Conservation (phyloP, 2,329 filamentous ascomycete species). For the Arthrobotrys pseudoclavata region DNA sequence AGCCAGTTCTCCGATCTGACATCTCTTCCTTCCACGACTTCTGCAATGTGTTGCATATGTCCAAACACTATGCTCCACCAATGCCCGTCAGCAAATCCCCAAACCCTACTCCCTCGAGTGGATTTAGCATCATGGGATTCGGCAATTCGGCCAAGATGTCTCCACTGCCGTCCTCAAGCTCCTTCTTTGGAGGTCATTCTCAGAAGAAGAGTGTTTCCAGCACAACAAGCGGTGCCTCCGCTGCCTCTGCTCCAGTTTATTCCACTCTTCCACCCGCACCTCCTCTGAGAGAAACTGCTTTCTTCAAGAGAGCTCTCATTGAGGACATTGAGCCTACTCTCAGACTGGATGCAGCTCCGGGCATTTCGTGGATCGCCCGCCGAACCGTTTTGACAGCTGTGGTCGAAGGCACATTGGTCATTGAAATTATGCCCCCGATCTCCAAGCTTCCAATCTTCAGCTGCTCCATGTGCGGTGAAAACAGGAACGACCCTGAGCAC, state of each 20-base stretch:
- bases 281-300: constrained; percentile 86
- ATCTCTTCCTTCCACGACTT: constrained; percentile 88
- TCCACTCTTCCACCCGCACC: constrained; percentile 69
- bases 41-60: constrained; percentile 78
- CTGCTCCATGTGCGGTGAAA: constrained; percentile 91
- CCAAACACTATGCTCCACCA: constrained; percentile 73
- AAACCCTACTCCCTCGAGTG: constrained; percentile 76
- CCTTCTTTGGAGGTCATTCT: constrained; percentile 62
- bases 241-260: constrained; percentile 68
- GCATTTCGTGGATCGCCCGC: constrained; percentile 92
- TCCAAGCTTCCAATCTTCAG: constrained; percentile 70
- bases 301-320: constrained; percentile 88
- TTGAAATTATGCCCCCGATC: constrained; percentile 83
- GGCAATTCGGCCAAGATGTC: constrained; percentile 67
- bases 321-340: constrained; percentile 97
- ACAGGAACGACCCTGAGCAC: constrained; percentile 77
- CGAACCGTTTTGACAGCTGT: constrained; percentile 86
- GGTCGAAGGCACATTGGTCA: constrained; percentile 85
- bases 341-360: constrained; percentile 87
- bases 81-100: constrained; percentile 74
- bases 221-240: constrained; percentile 73
- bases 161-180: constrained; percentile 59
- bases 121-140: constrained; percentile 71
- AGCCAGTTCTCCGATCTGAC: constrained; percentile 86
- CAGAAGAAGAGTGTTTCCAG: constrained; percentile 71